A percentile compares a stretch with the other conserved stretches of the same genome.
These are phyloP conservation scores for Acanthamoeba sp. DNA, from an alignment of 208 protist genomes.

Conservation along the genomic window DNA sequence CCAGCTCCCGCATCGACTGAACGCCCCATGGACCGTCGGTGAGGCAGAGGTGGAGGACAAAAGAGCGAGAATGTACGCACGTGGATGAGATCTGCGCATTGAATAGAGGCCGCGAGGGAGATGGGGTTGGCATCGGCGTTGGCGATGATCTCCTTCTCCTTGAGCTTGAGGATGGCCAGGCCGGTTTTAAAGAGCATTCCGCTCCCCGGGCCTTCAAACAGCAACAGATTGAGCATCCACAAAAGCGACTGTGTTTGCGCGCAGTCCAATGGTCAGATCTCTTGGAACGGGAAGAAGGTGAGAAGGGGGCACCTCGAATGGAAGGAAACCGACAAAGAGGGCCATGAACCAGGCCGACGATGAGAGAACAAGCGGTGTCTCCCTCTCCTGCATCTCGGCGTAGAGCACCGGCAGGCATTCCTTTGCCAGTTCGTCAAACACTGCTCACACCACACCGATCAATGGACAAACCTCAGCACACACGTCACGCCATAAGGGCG, in stretches of 20 bases:
- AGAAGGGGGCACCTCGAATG: background rate
- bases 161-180: constrained; percentile 66
- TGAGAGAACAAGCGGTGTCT: constrained; percentile 19
- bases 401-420: constrained; percentile 40
- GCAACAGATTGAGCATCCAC: constrained; percentile 61
- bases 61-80: background rate
- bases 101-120: constrained; percentile 35
- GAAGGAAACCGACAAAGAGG: constrained; percentile 62
- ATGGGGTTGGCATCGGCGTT: constrained; percentile 64
- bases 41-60: background rate
- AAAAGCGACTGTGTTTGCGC: constrained; percentile 22
- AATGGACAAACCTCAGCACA: background rate
- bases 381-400: constrained; percentile 49
- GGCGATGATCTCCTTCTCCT: constrained; percentile 61
- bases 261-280: too few species aligned
- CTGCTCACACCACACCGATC: background rate
- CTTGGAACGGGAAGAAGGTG: background rate
- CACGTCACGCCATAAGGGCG: too few species aligned
- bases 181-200: constrained; percentile 69
- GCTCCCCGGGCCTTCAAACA: constrained; percentile 59
- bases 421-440: constrained; percentile 65
- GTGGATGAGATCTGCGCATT: constrained; percentile 48
- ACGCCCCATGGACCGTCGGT: background rate
- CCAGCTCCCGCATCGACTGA: constrained; percentile 57
- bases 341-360: constrained; percentile 70